These are phyloP conservation scores for Mortierella sp. DNA, from an alignment of 371 early-diverging fungal species.

Conservation along the genomic window DNA sequence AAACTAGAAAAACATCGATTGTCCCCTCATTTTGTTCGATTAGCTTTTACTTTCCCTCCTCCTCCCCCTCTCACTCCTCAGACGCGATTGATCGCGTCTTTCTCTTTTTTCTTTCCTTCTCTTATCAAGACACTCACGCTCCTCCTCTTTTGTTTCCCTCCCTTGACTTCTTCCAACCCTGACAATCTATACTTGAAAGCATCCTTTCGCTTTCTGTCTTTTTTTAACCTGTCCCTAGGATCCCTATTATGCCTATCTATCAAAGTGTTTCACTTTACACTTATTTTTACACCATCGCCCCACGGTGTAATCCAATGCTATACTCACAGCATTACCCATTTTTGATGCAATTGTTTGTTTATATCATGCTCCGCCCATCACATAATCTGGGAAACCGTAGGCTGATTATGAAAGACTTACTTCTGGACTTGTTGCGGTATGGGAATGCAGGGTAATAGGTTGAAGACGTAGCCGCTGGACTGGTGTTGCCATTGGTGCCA, in stretches of 20 bases:
- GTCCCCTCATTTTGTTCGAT: neutral
- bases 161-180: too few species aligned
- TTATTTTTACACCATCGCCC: neutral
- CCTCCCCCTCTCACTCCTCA: neutral
- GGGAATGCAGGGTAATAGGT: constrained; percentile 42
- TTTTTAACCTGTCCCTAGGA: neutral
- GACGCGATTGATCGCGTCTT: constrained; percentile 3
- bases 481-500: constrained; percentile 16
- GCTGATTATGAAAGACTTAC: constrained; percentile 21
- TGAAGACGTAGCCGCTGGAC: constrained; percentile 17
- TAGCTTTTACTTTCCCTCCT: neutral
- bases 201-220: neutral
- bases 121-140: neutral
- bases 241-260: neutral
- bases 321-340: too few species aligned
- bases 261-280: neutral
- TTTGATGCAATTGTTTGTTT: too few species aligned
- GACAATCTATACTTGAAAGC: neutral
- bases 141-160: neutral
- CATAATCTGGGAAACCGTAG: neutral
- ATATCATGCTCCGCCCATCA: neutral
- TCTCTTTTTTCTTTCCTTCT: neutral
- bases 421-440: constrained; percentile 46
- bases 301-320: neutral
- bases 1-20: neutral